Evolutionary conservation across 208 protist species (phyloP).

Genomic region (Crithidia mellificae): DNA sequence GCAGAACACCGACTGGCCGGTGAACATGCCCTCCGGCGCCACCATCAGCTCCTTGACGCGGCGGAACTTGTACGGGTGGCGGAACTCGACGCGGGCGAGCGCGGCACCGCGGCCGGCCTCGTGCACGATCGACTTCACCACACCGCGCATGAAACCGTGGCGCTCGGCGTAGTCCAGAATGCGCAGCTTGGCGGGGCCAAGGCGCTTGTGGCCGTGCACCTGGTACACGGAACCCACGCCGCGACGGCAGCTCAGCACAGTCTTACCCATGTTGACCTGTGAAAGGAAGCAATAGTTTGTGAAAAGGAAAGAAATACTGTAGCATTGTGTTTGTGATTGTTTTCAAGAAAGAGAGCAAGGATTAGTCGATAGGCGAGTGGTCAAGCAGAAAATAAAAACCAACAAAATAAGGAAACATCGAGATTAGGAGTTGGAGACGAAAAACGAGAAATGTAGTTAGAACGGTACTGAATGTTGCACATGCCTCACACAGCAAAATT

Average conservation of each 20-base stretch:
- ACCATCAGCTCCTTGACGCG: constrained; percentile 95
- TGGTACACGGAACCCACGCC: constrained; percentile 92
- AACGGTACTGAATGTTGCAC: no score
- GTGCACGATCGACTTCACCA: constrained; percentile 98
- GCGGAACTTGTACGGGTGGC: constrained; percentile 83
- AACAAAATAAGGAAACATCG: no score
- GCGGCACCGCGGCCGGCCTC: constrained; percentile 99
- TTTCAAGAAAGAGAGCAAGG: no score
- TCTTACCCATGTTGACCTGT: constrained; percentile 76
- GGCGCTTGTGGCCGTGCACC: constrained; percentile 94
- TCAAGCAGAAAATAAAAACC: no score
- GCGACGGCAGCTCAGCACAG: constrained; percentile 93
- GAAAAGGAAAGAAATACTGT: neutral
- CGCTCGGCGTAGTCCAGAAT: constrained; percentile 97
- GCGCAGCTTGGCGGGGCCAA: constrained; percentile 96
- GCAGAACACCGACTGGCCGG: constrained; percentile 98
- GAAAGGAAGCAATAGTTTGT: neutral
- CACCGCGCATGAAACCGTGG: constrained; percentile 89
- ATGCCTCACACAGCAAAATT: no score
- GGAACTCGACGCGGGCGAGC: constrained; percentile 97
- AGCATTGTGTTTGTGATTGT: no score
- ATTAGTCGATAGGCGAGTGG: no score
- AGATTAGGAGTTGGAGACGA: no score
- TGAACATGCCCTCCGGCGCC: constrained; percentile 98
- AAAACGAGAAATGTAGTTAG: no score